A percentile compares a stretch with the other conserved stretches of the same genome.
phyloP scores from a whole-genome alignment of 148 eudicot genomes.

The Diospyros kaki region DNA sequence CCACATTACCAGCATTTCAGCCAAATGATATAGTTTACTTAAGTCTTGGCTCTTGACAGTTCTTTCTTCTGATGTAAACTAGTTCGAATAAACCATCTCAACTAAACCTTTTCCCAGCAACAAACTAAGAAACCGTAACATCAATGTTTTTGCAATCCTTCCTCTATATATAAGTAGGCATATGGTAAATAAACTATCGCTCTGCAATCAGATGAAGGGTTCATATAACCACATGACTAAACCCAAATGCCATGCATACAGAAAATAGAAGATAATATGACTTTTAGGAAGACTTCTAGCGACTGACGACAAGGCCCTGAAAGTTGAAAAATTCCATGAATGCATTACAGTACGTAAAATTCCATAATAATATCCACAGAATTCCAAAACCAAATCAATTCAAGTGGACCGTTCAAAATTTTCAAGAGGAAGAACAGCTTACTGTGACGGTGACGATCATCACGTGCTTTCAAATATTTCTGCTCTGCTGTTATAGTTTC shows the following conservation, averaged over 20 bases:
- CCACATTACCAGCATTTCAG: neutral
- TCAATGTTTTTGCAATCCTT: neutral
- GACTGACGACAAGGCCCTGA: no score
- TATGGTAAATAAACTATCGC: no score
- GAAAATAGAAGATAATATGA: no score
- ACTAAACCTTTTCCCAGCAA: no score
- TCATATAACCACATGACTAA: no score
- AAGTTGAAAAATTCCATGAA: no score
- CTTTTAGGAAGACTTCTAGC: no score
- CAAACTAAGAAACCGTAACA: neutral
- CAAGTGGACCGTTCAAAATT: neutral
- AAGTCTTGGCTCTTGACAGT: neutral
- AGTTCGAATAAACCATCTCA: no score
- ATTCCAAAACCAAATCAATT: neutral
- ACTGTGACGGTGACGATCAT: constrained; percentile 87
- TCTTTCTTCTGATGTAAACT: neutral
- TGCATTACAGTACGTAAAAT: no score
- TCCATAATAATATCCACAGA: neutral
- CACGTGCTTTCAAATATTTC: constrained; percentile 86
- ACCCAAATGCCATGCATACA: no score
- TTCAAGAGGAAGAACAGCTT: constrained; percentile 30
- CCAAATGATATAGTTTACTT: neutral
- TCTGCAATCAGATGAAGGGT: no score
- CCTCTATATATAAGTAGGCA: no score
- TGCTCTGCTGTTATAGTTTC: constrained; percentile 80